Evolutionary conservation across 345 rosid genomes (phyloP), one percentile per base, ranked within the genome.

Genomic region (Erodium maritimum): DNA sequence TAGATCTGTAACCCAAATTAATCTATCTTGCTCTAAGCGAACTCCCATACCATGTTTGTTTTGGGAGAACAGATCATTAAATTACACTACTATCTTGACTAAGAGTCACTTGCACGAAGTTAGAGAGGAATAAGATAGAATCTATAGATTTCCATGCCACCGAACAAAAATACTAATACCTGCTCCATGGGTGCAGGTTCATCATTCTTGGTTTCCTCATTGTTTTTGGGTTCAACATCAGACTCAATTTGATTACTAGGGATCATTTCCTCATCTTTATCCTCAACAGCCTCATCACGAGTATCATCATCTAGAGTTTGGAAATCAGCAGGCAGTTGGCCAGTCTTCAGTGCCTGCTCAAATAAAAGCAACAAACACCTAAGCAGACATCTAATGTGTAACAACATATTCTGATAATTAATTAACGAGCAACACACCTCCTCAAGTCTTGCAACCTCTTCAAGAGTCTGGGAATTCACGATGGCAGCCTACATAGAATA

Each of bases 371-470:
- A 77, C 37, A 29, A n/a, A 66, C 53, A 58, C 58, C 33, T 58
- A 11, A 12, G 42, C 23, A 19, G 10, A 51, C 22, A n/a, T 51
- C 58, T 55, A 59, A 58, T 50, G 23, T 64, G n/a, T 29, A 42
- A 42, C 57, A 17, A 3, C 37, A 23, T 10, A 17, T 48, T 58
- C 8, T 22, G 55, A 23, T 22, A 37, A 51, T 52, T 29, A 56
- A 29, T 62, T 23, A 23, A 60, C 61, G 52, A 42, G 18, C 45
- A n/a, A 62, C 42, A 58, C 45, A 88, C 98, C 95, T 90, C 79
- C 68, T 94, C 99, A 9, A 94, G 97, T 77, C 97, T 79, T 51
- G 96, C 95, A 72, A 94, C 96, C 80, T 94, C 99, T 81, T 94
- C 97, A 56, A 94, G 84, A 54, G 97, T 94, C 86, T 94, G 96